These are phyloP conservation scores for Ganoderma meredithae DNA, from an alignment of 1,284 basidiomycete species.

Conservation along the genomic window DNA sequence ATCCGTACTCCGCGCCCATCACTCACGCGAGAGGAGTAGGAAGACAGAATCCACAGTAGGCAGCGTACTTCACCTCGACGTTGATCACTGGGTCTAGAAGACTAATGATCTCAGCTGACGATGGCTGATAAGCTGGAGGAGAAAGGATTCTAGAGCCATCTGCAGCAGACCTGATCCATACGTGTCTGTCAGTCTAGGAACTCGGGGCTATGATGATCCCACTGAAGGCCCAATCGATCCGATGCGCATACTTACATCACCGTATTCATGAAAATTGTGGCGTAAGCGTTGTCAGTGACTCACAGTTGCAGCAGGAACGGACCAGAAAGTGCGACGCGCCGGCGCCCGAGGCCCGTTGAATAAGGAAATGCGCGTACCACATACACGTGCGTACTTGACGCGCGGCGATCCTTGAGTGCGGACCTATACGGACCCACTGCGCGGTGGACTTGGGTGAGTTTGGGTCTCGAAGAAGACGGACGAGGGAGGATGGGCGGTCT, in stretches of 20 bases:
- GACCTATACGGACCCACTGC: conserved; percentile 35
- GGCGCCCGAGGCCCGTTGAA: neutral
- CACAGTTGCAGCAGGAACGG: neutral
- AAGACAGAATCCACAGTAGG: conserved; percentile 1
- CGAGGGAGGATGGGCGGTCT: neutral
- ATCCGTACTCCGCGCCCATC: neutral
- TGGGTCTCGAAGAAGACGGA: neutral
- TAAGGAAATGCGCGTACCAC: conserved; percentile 2
- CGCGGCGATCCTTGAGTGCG: conserved; percentile 18
- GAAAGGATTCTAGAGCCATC: conserved; percentile 3
- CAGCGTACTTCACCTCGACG: neutral
- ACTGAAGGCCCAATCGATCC: conserved; percentile 4
- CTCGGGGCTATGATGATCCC: conserved; percentile 7
- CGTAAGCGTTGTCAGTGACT: neutral
- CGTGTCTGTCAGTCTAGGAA: neutral
- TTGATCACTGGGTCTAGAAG: neutral
- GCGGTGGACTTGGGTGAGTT: conserved; percentile 12
- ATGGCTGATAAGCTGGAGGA: neutral
- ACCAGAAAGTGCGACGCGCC: neutral
- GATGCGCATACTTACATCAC: neutral
- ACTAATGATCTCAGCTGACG: neutral
- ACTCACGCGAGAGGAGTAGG: neutral
- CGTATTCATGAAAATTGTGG: neutral
- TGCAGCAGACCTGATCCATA: conserved; percentile 1
- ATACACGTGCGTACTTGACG: conserved; percentile 7